Evolutionary conservation across 2,329 filamentous ascomycete genomes (phyloP), one percentile per base, ranked within the genome.

Genomic region (Cladophialophora bantiana): DNA sequence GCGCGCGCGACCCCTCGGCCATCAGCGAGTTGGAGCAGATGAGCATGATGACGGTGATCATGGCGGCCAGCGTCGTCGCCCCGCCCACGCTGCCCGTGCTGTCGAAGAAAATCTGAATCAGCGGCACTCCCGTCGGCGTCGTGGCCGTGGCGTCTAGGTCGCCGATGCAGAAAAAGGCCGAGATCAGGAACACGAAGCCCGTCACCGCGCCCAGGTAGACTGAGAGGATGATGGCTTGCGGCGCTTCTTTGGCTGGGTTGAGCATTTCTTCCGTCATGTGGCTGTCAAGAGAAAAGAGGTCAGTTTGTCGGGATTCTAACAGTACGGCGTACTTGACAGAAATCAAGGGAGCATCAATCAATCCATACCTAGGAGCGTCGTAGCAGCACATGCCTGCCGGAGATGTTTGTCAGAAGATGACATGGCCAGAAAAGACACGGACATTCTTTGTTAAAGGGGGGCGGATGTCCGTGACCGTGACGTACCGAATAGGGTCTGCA

Each of bases 201-300:
- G 82, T 83, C 3, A 81, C 69, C 4, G 78, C 78, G 1, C 82
- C 82, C 26, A 84, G 74, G 13, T 77, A 77, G 0, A 84, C 81
- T 0, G 80, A 79, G 7, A 81, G 64, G 4, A 84, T 71, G 15
- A 84, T 84, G 1, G 82, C 81, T 72, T 80, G 75, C 0, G 85
- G 85, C 1, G 82, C 84, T 69, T 85, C 78, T 58, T 81, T 64
- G 7, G 65, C 56, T 2, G 84, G 81, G 58, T 84, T 78, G 57
- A 80, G 80, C 70, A 87, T 83, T 69, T 87, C 85, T 72, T 86
- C 85, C 0, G 81, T 83, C 84, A 87, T 86, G 64, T 86, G 84
- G 0, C 79, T 75, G 26, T 34, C 15, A 20, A 18, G 18, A 18
- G 36, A 10, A 9, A 12, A 45, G 5, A 36, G 15, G 15, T 48